Evolutionary conservation across 2,329 filamentous ascomycete genomes (phyloP).

Genomic region (Cercospora sp.): DNA sequence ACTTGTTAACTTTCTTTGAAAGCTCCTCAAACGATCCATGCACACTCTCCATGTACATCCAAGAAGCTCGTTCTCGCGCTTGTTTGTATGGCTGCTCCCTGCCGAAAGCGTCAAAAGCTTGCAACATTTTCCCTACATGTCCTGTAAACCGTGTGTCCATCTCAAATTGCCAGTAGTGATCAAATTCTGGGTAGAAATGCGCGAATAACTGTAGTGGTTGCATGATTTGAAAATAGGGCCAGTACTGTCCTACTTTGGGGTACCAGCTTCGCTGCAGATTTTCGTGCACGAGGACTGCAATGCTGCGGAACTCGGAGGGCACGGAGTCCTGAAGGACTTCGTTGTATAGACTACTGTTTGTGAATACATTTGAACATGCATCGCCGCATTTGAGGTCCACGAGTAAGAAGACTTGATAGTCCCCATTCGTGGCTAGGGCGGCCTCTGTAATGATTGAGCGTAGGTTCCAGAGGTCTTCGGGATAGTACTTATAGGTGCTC

Average conservation of each 20-base stretch:
- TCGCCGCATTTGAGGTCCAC: slow-evolving; percentile 84
- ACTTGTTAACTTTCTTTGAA: slow-evolving; percentile 41
- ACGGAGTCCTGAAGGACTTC: slow-evolving; percentile 44
- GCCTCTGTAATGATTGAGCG: slow-evolving; percentile 82
- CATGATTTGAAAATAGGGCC: slow-evolving; percentile 61
- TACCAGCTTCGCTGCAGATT: slow-evolving; percentile 75
- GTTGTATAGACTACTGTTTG: slow-evolving; percentile 64
- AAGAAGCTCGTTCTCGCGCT: slow-evolving; percentile 69
- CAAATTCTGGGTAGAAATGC: slow-evolving; percentile 48
- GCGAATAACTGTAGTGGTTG: slow-evolving; percentile 56
- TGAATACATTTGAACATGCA: slow-evolving; percentile 69
- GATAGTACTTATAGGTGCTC: slow-evolving; percentile 73
- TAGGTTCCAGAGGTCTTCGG: slow-evolving; percentile 75
- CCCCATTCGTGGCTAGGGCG: slow-evolving; percentile 72
- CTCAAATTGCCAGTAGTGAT: slow-evolving; percentile 75
- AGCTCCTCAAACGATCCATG: not conserved
- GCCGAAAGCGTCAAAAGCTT: slow-evolving; percentile 52
- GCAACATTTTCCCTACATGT: slow-evolving; percentile 57
- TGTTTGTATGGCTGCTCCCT: slow-evolving; percentile 66
- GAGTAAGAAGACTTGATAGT: slow-evolving; percentile 79
- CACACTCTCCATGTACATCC: slow-evolving; percentile 68
- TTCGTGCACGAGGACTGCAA: slow-evolving; percentile 88
- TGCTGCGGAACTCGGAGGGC: slow-evolving; percentile 77
- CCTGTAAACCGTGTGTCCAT: slow-evolving; percentile 77
- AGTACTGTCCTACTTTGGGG: slow-evolving; percentile 70